Base-by-base conservation (phyloP, 2,329 filamentous ascomycete species). In the Cladophialophora bantiana region DNA sequence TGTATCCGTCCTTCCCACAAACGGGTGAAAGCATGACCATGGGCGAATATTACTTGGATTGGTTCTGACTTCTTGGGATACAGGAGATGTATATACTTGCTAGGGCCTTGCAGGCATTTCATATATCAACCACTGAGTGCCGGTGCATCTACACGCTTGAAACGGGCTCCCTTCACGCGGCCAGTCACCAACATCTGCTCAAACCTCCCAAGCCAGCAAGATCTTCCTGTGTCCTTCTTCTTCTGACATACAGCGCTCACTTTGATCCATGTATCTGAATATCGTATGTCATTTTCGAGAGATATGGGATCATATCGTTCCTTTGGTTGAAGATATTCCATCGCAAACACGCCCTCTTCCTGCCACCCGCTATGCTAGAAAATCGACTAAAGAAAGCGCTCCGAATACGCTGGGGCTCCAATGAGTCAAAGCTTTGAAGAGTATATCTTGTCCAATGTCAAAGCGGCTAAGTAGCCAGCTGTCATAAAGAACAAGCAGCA, bases 321-420 rank as follows among this genome's bases (percentile, higher is more conserved):
- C 59, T 55, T 42, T 36, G 32, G 18, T 63, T 45, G 34, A 61
- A 61, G 20, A 52, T 61, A 52, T 61, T 35, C 20, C 42, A 36
- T 61, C 48, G 38, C 42, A 61, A 40, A 61, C 34, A 52, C 36
- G 32, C 59, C 32, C 32, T 12, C 57, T n/a, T 55, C 52, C 42
- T 35, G 10, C 57, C 56, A 42, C 55, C 55, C 67, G 67, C 67
- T 68, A 68, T 68, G 67, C 67, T 68, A 61, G 38, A 62, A 62
- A 62, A 54, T 55, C 20, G 52, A 63, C 34, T 20, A 48, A 38
- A 36, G 45, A 59, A 35, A 59, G 31, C 57, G 40, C 40, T 26
- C 18, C 3, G 4, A 42, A 26, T 9, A 50, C 18, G 26, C 26
- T 26, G 18, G 45, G 18, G 26, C 4, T 4, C 9, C 59, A 61